Evolutionary conservation across 78 protist species (phyloP).

Genomic region (Planoprotostelium fungivorum): DNA sequence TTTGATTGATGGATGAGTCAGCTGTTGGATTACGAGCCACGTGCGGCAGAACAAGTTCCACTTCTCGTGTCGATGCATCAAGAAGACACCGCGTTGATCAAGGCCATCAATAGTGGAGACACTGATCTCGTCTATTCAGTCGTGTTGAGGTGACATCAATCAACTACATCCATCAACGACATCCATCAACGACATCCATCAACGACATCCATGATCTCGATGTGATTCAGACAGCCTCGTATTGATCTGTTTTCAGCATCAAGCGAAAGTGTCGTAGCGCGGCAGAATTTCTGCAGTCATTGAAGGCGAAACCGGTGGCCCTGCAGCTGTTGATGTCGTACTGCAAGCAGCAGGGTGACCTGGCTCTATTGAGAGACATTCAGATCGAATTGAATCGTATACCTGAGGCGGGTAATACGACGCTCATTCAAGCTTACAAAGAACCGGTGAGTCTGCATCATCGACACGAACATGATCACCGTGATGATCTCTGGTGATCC

Average conservation of each 20-base stretch:
- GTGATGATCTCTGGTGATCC: no score
- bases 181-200: background rate
- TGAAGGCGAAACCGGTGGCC: conserved; percentile 34
- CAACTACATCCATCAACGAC: no score
- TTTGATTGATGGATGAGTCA: no score
- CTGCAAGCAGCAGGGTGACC: conserved; percentile 46
- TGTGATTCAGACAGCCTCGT: no score
- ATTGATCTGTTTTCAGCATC: background rate
- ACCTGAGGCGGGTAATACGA: conserved; percentile 9
- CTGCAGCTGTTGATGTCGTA: conserved; percentile 21
- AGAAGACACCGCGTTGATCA: conserved; percentile 63
- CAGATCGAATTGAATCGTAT: conserved; percentile 12
- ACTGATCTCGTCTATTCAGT: conserved; percentile 62
- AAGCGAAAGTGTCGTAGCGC: background rate
- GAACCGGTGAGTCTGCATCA: background rate
- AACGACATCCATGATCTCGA: no score
- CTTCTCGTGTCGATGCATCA: conserved; percentile 74
- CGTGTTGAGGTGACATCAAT: background rate
- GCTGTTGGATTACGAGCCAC: conserved; percentile 83
- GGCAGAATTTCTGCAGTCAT: conserved; percentile 11
- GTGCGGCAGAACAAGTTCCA: conserved; percentile 83
- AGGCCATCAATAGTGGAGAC: conserved; percentile 81
- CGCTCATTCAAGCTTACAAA: conserved; percentile 12
- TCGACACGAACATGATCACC: no score
- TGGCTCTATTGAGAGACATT: conserved; percentile 6